Conservation (phyloP, 148 eudicot genomes). For the Rhododendron williamsianum region DNA sequence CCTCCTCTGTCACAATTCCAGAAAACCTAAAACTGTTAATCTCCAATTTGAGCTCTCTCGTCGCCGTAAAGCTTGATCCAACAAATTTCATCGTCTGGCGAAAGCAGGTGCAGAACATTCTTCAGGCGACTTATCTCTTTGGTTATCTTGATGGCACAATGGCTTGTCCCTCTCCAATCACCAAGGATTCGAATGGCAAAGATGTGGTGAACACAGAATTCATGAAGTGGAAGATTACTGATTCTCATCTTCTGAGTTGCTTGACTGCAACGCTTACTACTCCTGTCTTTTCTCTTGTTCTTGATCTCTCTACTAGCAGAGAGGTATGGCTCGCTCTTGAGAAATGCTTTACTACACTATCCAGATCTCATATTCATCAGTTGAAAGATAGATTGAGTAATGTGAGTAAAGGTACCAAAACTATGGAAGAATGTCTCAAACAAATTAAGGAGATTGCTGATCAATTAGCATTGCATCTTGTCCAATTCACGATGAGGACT, state of each 20-base stretch:
- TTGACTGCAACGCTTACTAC: background rate
- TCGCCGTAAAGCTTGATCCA: background rate
- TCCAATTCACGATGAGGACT: too few relatives aligned
- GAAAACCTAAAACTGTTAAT: background rate
- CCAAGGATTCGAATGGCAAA: background rate
- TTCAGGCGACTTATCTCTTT: background rate
- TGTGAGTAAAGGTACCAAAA: background rate
- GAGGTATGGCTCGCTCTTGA: background rate
- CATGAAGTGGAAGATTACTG: background rate
- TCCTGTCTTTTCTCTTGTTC: background rate
- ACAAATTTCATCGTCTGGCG: background rate
- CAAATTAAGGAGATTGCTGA: too few relatives aligned
- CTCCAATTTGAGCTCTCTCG: background rate
- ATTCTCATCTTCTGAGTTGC: background rate
- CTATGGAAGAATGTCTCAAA: background rate
- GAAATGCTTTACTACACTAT: background rate
- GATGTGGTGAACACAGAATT: background rate
- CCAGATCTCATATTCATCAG: background rate
- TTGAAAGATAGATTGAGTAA: background rate
- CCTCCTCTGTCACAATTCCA: background rate
- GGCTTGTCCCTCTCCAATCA: background rate
- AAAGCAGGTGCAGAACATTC: background rate
- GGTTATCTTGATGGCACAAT: background rate
- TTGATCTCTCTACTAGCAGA: background rate
- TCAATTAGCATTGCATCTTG: too few relatives aligned